Evolutionary conservation across 2,329 filamentous ascomycete genomes (phyloP).

Genomic region (Sphaceloma murrayae): DNA sequence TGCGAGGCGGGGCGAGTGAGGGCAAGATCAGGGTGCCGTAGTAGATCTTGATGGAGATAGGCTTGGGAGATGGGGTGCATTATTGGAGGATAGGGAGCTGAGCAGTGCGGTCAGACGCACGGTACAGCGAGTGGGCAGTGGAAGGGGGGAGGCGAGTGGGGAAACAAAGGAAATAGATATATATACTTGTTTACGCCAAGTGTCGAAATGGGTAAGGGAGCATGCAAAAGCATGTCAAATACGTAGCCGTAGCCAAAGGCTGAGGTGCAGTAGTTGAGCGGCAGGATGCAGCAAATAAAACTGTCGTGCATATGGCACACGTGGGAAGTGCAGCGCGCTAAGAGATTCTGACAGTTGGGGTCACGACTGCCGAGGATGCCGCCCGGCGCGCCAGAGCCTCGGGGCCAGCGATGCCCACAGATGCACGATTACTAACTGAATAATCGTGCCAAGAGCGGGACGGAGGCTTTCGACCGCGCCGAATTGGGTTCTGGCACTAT

Average conservation of each 20-base stretch:
- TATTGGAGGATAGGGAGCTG: conserved; percentile 14
- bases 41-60: no score
- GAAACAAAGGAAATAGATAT: conserved; percentile 12
- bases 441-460: no score
- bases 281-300: conserved; percentile 18
- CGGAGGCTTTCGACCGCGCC: neutral
- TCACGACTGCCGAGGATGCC: conserved; percentile 11
- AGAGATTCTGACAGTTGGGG: conserved; percentile 10
- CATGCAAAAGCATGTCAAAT: conserved; percentile 16
- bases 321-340: conserved; percentile 4
- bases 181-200: conserved; percentile 16
- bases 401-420: neutral
- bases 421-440: no score
- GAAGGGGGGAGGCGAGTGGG: conserved; percentile 11
- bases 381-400: neutral
- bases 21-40: conserved; percentile 4
- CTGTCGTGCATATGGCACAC: conserved; percentile 16
- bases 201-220: conserved; percentile 7
- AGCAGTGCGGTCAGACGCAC: conserved; percentile 1
- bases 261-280: conserved; percentile 12
- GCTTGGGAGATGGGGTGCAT: conserved; percentile 9
- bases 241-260: conserved; percentile 6
- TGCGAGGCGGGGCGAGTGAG: conserved; percentile 1
- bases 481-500: neutral
- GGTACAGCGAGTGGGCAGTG: no score